Base-by-base conservation (phyloP, 768 basidiomycete genomes). In the Calocera viscosa region DNA sequence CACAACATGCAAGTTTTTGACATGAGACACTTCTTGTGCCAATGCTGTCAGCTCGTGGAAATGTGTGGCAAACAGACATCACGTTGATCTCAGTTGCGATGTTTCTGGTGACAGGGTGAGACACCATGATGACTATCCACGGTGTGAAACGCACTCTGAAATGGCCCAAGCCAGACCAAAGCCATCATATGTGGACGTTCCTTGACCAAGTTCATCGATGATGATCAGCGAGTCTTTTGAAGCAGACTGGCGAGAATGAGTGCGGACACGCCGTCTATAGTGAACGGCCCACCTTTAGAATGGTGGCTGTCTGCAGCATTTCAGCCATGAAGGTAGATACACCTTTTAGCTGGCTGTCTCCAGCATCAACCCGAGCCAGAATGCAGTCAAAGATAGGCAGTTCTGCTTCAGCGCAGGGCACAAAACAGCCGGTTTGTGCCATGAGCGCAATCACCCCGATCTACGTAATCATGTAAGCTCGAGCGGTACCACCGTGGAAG, bases 251-350 rank as follows among this genome's bases (percentile, higher is more conserved):
- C 66, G 22, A 22, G 32, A 17, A 19, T 39, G 32, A 16, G 28
- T 38, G n/a, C n/a, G 35, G 14, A 14, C 5, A 38, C 35, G 7
- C 35, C 5, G 14, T 38, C 14, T 38, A 14, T 14, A 38, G 1
- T 39, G 30, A 22, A 19, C 2, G 34, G 72, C 71, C 85, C 39
- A 91, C 92, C 72, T 88, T 83, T 41, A 99, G 82, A 72, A 98
- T 98, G 0, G 90, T 91, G 0, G 96, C 94, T 0, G 94, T 98
- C 76, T 99, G 96, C 32, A 99, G 82, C 96, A 98, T 98, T 76
- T 99, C 96, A 1, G 94, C 94, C 95, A 98, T 98, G 75, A 99
- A 99, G 0, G 95, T 99, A 28, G 93, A 95, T 0, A 99, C 92
- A 12, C 96, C 96, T 76, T 96, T 98, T 49, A 98, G 78, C 74